Base-by-base conservation (phyloP, 2,329 filamentous ascomycete species). In the Hypomyces rosellus region DNA sequence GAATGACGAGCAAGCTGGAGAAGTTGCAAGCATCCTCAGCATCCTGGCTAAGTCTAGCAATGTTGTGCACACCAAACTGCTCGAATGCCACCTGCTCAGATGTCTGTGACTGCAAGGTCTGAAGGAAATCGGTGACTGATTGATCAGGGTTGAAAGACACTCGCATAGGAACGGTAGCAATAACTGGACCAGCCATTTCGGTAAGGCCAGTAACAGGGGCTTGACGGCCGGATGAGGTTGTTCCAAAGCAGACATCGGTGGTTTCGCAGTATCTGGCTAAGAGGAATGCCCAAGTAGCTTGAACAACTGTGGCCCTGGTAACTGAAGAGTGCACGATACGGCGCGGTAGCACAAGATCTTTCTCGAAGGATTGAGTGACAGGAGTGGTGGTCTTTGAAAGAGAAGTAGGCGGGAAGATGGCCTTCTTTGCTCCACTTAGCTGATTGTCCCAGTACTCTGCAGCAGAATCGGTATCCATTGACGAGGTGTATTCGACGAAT, bases 161-260 rank as follows among this genome's bases (percentile, higher is more conserved):
- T n/a, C 57, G 50, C 2, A 55, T 38, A 2, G 57, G 56, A 8
- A 58, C 42, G 2, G 54, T 58, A 3, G 52, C 46, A 16, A 59
- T 30, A 3, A 34, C 33, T 12, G 30, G 42, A 30, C 42, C 20
- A n/a, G 20, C 5, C 42, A 45, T 15, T 34, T 14, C 6, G n/a
- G 45, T 45, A 13, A 45, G n/a, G 8, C 45, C 50, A 34, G 43
- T 15, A 3, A 45, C 34, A 15, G 52, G 43, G 20, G 56, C 51
- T 4, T 57, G 46, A 11, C 57, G 50, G 15, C 57, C 53, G 14
- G 56, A 57, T 12, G 58, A 47, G 1, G 52, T 53, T 13, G 36
- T 45, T 33, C 52, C 52, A 41, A 54, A 54, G 6, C 57, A 18
- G 3, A 62, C 44, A 25, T 51, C 54, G n/a, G 49, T 48, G 20